Conservation (phyloP, 2,329 filamentous ascomycete species). For the Pseudogymnoascus verrucosus region DNA sequence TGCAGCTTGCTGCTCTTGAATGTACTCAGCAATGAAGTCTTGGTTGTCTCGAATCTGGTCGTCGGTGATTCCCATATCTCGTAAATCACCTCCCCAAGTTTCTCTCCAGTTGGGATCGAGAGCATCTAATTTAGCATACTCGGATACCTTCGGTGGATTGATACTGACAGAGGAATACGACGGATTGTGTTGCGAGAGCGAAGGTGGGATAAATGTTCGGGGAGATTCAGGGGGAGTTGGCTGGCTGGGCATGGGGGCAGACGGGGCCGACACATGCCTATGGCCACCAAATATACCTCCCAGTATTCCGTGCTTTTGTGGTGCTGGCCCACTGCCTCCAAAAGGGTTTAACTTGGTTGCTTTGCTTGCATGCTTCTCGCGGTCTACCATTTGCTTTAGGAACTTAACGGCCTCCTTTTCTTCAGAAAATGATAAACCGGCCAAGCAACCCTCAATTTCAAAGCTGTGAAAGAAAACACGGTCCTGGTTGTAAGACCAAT, state of each 20-base stretch:
- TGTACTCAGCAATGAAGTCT: slow-evolving; percentile 59
- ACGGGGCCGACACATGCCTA: slow-evolving; percentile 48
- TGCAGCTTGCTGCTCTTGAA: slow-evolving; percentile 46
- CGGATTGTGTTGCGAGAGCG: slow-evolving; percentile 29
- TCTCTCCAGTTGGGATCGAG: slow-evolving; percentile 59
- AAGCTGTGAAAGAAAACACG: slow-evolving; percentile 97
- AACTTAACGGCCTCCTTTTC: slow-evolving; percentile 97
- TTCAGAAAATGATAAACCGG: slow-evolving; percentile 84
- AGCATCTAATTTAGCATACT: slow-evolving; percentile 54
- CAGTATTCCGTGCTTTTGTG: slow-evolving; percentile 39
- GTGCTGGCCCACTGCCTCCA: slow-evolving; percentile 36
- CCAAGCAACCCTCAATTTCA: slow-evolving; percentile 86
- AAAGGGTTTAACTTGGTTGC: slow-evolving; percentile 75
- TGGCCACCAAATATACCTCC: slow-evolving; percentile 53
- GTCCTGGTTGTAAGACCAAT: slow-evolving; percentile 92
- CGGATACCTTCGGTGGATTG: slow-evolving; percentile 41
- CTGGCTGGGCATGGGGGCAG: slow-evolving; percentile 18
- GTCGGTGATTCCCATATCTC: slow-evolving; percentile 54
- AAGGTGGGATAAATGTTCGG: slow-evolving; percentile 33
- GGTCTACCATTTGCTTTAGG: slow-evolving; percentile 93
- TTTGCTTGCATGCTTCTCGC: slow-evolving; percentile 92
- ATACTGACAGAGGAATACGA: slow-evolving; percentile 32
- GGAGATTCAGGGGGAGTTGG: slow-evolving; percentile 49
- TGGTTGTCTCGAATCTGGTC: slow-evolving; percentile 62
- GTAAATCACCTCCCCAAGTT: slow-evolving; percentile 57